These are phyloP conservation scores for Rheum nobile DNA, from an alignment of 148 eudicot genomes.

Conservation along the genomic window DNA sequence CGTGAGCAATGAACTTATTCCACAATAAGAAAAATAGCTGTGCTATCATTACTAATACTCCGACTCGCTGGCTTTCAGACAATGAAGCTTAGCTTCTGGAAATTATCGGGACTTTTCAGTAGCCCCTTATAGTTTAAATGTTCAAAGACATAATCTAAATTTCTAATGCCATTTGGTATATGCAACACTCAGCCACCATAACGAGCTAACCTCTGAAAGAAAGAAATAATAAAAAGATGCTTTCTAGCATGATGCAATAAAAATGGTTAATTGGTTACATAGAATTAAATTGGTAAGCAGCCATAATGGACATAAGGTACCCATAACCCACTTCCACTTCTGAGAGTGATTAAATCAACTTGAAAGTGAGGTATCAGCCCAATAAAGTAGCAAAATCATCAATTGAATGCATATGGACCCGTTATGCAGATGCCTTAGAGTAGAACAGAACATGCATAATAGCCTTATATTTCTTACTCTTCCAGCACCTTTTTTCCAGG, in stretches of 20 bases:
- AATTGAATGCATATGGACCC: background rate
- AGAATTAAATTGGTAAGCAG: background rate
- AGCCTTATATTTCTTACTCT: background rate
- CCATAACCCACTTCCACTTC: background rate
- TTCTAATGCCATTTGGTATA: background rate
- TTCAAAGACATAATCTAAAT: background rate
- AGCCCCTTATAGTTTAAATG: background rate
- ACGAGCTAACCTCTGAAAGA: background rate
- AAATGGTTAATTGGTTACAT: background rate
- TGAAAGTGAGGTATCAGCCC: background rate
- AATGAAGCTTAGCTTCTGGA: background rate
- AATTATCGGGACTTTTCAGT: background rate
- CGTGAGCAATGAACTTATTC: background rate
- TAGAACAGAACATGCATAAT: background rate
- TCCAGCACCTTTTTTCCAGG: background rate
- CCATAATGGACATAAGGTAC: background rate
- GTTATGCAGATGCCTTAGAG: background rate
- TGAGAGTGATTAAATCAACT: background rate
- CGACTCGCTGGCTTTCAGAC: background rate
- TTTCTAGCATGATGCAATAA: background rate
- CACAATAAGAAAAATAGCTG: background rate
- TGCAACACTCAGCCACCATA: background rate
- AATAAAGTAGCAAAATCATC: background rate
- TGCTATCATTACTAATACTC: background rate
- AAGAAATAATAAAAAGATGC: background rate